Conservation (phyloP, 2,329 filamentous ascomycete genomes). For the Lachnellula willkommii region DNA sequence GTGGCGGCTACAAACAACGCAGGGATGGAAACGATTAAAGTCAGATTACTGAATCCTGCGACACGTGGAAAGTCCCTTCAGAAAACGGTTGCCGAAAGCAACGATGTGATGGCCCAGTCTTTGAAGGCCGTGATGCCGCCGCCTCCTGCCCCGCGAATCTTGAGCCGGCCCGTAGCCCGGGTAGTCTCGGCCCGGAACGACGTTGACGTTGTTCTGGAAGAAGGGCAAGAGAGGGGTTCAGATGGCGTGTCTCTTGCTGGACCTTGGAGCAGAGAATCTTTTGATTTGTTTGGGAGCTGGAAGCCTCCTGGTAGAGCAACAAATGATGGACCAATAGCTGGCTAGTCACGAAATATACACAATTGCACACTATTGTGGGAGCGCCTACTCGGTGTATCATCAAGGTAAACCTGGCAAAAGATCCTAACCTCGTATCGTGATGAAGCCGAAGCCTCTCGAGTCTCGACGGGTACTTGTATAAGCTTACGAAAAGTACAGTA, state of each 20-base stretch:
- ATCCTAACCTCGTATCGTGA: background rate
- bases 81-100: slow-evolving; percentile 17
- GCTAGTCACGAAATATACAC: background rate
- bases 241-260: slow-evolving; percentile 12
- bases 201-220: background rate
- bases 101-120: slow-evolving; percentile 14
- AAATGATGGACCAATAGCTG: background rate
- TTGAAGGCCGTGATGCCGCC: slow-evolving; percentile 14
- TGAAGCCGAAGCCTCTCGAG: too few relatives aligned
- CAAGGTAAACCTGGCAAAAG: background rate
- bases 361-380: background rate
- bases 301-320: slow-evolving; percentile 14
- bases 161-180: slow-evolving; percentile 2
- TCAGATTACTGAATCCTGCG: slow-evolving; percentile 23
- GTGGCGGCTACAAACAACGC: background rate
- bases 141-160: slow-evolving; percentile 11
- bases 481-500: too few relatives aligned
- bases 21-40: slow-evolving; percentile 9
- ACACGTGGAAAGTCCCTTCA: slow-evolving; percentile 26
- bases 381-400: background rate
- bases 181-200: background rate
- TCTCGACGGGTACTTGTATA: too few relatives aligned
- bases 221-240: background rate
- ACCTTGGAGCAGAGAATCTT: slow-evolving; percentile 34
- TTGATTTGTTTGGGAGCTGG: slow-evolving; percentile 32